Conservation (phyloP, 2,329 filamentous ascomycete genomes). For the Ceratocystis huliohia region DNA sequence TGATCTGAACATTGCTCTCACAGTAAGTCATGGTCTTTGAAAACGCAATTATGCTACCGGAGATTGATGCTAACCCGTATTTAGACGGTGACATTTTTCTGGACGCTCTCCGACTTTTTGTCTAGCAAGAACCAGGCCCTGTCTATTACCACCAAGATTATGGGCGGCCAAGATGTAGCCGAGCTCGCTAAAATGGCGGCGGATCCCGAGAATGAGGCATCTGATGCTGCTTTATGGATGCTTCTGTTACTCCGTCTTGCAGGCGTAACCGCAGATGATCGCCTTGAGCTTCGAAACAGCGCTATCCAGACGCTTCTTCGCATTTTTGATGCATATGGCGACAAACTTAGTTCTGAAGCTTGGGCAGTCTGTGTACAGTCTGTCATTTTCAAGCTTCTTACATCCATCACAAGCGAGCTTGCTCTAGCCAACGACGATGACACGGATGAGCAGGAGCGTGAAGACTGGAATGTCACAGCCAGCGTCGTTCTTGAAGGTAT, state of each 20-base stretch:
- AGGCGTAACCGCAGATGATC: conserved; percentile 55
- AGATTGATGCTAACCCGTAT: conserved; percentile 18
- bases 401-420: conserved; percentile 39
- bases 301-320: conserved; percentile 82
- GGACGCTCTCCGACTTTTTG: conserved; percentile 85
- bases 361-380: conserved; percentile 75
- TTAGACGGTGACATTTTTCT: conserved; percentile 84
- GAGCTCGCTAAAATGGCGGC: conserved; percentile 49
- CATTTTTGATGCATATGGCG: conserved; percentile 84
- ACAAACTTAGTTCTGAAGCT: conserved; percentile 60
- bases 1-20: conserved; percentile 89
- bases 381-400: conserved; percentile 66
- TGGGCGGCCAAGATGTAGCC: conserved; percentile 36
- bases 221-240: conserved; percentile 66
- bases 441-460: conserved; percentile 33
- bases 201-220: conserved; percentile 45
- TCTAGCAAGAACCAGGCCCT: conserved; percentile 47
- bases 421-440: conserved; percentile 16
- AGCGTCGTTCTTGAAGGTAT: conserved; percentile 62
- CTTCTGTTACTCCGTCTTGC: conserved; percentile 59
- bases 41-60: not conserved
- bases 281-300: conserved; percentile 67
- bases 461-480: conserved; percentile 61
- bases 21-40: conserved; percentile 40
- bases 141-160: conserved; percentile 44